Evolutionary conservation across 805 yeast genomes (phyloP).

Genomic region (Helenozyma rhizophorensis): DNA sequence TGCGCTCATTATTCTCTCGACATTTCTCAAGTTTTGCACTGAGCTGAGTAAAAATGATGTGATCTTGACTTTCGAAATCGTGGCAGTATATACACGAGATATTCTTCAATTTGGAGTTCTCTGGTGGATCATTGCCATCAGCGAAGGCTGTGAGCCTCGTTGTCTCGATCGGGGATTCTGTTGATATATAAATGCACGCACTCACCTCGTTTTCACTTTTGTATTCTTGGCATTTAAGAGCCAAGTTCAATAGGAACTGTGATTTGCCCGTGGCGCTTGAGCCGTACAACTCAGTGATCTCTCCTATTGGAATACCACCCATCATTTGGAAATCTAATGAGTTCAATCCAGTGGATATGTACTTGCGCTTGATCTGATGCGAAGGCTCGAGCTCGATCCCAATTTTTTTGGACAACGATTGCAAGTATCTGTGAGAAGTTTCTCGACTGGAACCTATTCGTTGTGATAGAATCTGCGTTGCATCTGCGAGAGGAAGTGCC

Average conservation of each 20-base stretch:
- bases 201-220: neutral
- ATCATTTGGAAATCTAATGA: slow-evolving; percentile 6
- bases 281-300: slow-evolving; percentile 70
- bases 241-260: slow-evolving; percentile 66
- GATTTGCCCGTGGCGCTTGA: slow-evolving; percentile 86
- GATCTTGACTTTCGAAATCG: slow-evolving; percentile 71
- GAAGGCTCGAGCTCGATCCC: neutral
- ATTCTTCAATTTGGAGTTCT: slow-evolving; percentile 30
- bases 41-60: slow-evolving; percentile 63
- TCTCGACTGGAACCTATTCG: no score
- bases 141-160: slow-evolving; percentile 41
- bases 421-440: no score
- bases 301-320: slow-evolving; percentile 13
- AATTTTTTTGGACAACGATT: neutral
- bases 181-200: slow-evolving; percentile 60
- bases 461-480: no score
- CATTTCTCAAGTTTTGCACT: slow-evolving; percentile 42
- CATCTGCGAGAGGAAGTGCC: no score
- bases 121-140: no score
- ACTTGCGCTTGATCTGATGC: neutral
- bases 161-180: slow-evolving; percentile 73
- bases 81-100: slow-evolving; percentile 55
- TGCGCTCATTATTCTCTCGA: slow-evolving; percentile 20
- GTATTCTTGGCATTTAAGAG: slow-evolving; percentile 49
- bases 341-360: slow-evolving; percentile 7